Evolutionary conservation across 345 rosid genomes (phyloP), one percentile per base, ranked within the genome.

Genomic region (Cochlearia excelsa): DNA sequence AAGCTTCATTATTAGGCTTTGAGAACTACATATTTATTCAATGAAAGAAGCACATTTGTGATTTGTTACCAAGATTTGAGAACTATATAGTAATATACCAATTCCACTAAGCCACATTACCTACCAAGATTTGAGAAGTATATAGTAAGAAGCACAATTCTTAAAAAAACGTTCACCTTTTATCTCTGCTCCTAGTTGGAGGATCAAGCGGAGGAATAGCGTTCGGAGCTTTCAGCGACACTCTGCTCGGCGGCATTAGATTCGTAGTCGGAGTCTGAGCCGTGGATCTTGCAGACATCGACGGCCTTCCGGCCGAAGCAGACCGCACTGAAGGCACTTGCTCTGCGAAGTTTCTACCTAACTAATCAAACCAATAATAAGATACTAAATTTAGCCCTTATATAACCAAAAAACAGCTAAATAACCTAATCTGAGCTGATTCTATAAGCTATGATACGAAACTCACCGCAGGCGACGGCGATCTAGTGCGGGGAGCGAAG

Each of bases 391-490:
- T 74, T 59, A 76, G 60, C 51, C 61, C 45, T 60, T 59, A 8
- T 37, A 61, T 45, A 53, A 28, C 61, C 39, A 41, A 53, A 26
- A 40, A 29, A 54, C 10, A 30, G 43, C 29, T 60, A 64, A 71
- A 45, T 45, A 44, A 70, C 54, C 51, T 63, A 42, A 63, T 57
- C 60, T 57, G 30, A 57, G 55, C 53, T 42, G 49, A 28, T 48
- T 62, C 3, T 27, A 69, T 7, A 28, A 55, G 34, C 10, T 49
- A 30, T 44, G 35, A 45, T 6, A 51, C 50, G 65, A 9, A 62
- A 70, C 40, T 57, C 80, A 87, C 97, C 86, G 94, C 83, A 82
- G 94, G 97, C 6, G 97, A 87, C n/a, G 89, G 89, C 73, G 96
- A 87, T 85, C 97, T 84, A 67, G 65, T 80, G 64, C 83, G 76